Evolutionary conservation across 495 filamentous ascomycete genomes (phyloP), one percentile per base, ranked within the genome.

Genomic region (Penicillium taxi): DNA sequence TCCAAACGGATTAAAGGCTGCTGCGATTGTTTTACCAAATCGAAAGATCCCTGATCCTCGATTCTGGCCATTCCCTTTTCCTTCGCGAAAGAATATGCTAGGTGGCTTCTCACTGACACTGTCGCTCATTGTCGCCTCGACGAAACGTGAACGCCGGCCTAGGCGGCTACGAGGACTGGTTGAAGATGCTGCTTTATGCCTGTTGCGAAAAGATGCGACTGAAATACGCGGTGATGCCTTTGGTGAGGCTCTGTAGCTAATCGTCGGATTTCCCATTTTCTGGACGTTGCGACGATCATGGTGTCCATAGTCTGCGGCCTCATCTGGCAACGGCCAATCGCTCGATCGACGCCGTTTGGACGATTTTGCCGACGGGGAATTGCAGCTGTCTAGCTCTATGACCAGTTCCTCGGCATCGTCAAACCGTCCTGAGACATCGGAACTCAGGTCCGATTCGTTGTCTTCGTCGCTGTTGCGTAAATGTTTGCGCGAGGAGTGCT

Each of bases 121-220:
- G 53, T 88, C 82, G 52, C 77, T 82, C 82, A 88, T 86, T 37
- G 72, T 82, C 2, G 78, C 83, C 48, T 88, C 83, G 4, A 80
- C 56, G 48, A 88, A 88, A 19, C 74, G 67, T 6, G 78, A 81
- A 9, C 68, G 66, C 7, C 78, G 74, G 27, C 47, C 56, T 3
- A 55, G 42, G 13, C 39, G 33, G 20, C 36, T 32, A 19, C 42
- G 48, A 11, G 41, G 44, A 28, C 48, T 53, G 3, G 50, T 44
- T 6, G 46, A 36, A 35, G 44, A 34, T 13, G 35, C 32, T 26
- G 47, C 45, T 0, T 42, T 45, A 9, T 50, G 38, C 20, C 50
- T 38, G 21, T 33, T 44, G 27, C 50, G 53, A 26, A 53, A 14
- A 3, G 50, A 56, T 15, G 43, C 26, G 2, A 43, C 28, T 4